Evolutionary conservation across 176 grass and related monocot species (phyloP).

Genomic region (Melocanna baccifera): DNA sequence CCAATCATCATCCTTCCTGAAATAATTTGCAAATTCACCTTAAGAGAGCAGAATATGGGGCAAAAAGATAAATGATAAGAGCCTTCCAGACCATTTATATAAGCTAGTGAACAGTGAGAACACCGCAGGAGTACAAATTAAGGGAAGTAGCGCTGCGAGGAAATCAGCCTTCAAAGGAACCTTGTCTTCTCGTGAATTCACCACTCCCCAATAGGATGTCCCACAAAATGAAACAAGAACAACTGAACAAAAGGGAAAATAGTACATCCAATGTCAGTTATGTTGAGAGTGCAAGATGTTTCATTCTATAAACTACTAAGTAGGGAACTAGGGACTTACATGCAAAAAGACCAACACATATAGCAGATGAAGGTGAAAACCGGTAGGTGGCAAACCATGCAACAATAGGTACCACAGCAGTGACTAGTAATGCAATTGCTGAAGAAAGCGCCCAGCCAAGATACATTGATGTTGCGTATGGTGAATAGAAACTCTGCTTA

Average conservation of each 20-base stretch:
- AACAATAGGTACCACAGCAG: constrained; percentile 79
- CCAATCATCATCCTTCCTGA: constrained; percentile 99
- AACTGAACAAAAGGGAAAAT: constrained; percentile 44
- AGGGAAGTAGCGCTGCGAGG: constrained; percentile 87
- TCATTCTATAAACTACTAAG: constrained; percentile 25
- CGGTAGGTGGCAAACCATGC: constrained; percentile 94
- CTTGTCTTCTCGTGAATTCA: constrained; percentile 75
- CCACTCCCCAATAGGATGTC: constrained; percentile 85
- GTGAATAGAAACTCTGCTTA: constrained; percentile 75
- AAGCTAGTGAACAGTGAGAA: constrained; percentile 81
- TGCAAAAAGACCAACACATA: constrained; percentile 78
- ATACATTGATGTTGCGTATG: constrained; percentile 93
- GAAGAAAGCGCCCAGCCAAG: constrained; percentile 92
- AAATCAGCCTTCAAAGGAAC: constrained; percentile 88
- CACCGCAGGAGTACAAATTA: constrained; percentile 87
- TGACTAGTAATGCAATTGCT: constrained; percentile 65
- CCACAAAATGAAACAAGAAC: constrained; percentile 84
- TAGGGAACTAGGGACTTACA: constrained; percentile 45
- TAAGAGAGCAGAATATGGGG: constrained; percentile 11
- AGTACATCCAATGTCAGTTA: background rate
- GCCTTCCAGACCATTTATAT: constrained; percentile 77
- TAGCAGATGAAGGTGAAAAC: constrained; percentile 83
- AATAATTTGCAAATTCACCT: constrained; percentile 35
- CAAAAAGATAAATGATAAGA: constrained; percentile 10
- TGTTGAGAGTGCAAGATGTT: background rate